These are phyloP conservation scores for Isoetes engelmannii DNA, from an alignment of 83 land plant genomes.

Conservation along the genomic window DNA sequence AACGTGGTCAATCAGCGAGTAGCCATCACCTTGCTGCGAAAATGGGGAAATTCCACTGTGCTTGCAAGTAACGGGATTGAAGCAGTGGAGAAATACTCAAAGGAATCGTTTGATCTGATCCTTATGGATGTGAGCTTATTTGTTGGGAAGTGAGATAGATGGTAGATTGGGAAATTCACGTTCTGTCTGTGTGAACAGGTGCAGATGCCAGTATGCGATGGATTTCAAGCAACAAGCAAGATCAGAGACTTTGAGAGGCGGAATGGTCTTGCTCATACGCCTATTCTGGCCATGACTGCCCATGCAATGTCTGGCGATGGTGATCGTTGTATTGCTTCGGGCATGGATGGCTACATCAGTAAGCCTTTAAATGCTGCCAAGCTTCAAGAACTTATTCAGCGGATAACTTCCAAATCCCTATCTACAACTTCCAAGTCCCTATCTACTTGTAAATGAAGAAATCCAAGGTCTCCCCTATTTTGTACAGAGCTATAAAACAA, in stretches of 20 bases:
- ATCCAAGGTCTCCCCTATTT: no score
- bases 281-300: conserved; percentile 19
- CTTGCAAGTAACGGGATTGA: conserved; percentile 30
- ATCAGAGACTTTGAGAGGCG: conserved; percentile 28
- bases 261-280: background rate
- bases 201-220: conserved; percentile 37
- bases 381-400: conserved; percentile 26
- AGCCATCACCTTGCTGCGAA: conserved; percentile 22
- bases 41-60: conserved; percentile 32
- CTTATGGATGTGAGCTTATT: conserved; percentile 27
- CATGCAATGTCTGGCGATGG: conserved; percentile 44
- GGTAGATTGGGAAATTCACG: background rate
- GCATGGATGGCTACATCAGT: conserved; percentile 36
- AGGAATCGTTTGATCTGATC: conserved; percentile 31
- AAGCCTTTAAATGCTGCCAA: conserved; percentile 34
- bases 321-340: conserved; percentile 30
- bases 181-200: conserved; percentile 14
- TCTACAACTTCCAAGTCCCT: background rate
- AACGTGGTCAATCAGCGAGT: conserved; percentile 38
- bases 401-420: conserved; percentile 1
- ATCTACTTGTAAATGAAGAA: no score
- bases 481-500: no score
- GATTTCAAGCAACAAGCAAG: conserved; percentile 30
- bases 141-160: conserved; percentile 3
- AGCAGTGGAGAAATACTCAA: conserved; percentile 24